Base-by-base conservation (phyloP, 805 yeast species). In the Saturnispora serradocipensis region DNA sequence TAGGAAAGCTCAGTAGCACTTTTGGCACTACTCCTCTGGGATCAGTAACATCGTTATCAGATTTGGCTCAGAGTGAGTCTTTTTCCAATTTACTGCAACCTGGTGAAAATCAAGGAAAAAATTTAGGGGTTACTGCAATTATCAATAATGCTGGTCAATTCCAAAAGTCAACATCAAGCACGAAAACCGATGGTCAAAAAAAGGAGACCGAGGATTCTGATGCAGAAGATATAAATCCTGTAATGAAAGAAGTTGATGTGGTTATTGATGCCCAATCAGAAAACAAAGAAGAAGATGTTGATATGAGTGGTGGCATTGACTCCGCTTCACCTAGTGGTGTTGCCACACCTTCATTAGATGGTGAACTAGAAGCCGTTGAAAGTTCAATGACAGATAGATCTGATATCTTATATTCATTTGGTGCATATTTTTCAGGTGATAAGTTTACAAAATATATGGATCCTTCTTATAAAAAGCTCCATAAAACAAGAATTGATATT, bases 401-500 rank as follows among this genome's bases (percentile, higher is more conserved):
- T 1, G 51, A 60, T 1, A 50, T 50, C 2, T 49, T 67, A 42
- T 66, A 61, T 46, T 55, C 61, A 0, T 66, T 60, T 55, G 69
- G 67, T 13, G 63, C 66, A 30, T 58, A 58, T 49, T 67, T 58
- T 50, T 61, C 62, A 20, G 58, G 63, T 35, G 56, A 54, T 16
- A 39, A 50, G 2, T 34, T 58, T 16, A 20, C 53, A 3, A 65
- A 64, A 61, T 59, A 67, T 32, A 54, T 57, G 15, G 69, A 72
- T 45, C 72, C 74, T 1, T 62, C 71, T 11, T 82, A 82, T 57
- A 53, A 62, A 9, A 68, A 70, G 49, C 67, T 90, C 4, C 96
- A 90, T 60, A 72, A 74, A 10, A 63, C 80, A 7, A 75, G 95
- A 48, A 72, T 77, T 24, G 61, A 69, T 30, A 72, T 88, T 40